Percentiles rank a stretch among this genome's conserved stretches.
Evolutionary conservation across 2,329 filamentous ascomycete species (phyloP).

Genomic region (Orbilia oligospora): DNA sequence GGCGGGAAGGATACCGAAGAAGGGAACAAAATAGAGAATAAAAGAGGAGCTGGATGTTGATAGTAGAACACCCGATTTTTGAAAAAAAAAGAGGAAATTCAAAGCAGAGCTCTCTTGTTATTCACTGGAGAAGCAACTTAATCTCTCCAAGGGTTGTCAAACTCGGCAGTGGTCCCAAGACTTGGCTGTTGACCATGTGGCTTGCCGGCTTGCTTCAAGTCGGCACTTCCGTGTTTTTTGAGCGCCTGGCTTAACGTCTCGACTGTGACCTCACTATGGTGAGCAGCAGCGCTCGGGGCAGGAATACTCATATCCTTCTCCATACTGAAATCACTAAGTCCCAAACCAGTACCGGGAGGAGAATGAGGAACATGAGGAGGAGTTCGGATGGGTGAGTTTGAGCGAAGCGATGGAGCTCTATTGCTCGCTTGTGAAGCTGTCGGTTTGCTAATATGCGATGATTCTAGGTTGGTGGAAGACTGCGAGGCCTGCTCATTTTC

Average conservation of each 20-base stretch:
- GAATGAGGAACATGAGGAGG: slow-evolving; percentile 58
- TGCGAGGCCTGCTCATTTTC: slow-evolving; percentile 76
- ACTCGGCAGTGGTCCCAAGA: slow-evolving; percentile 27
- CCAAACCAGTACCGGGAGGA: slow-evolving; percentile 50
- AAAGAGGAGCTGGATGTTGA: neutral
- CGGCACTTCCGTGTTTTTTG: slow-evolving; percentile 85
- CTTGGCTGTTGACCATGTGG: slow-evolving; percentile 26
- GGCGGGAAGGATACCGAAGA: neutral
- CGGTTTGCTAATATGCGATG: slow-evolving; percentile 51
- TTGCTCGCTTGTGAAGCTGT: slow-evolving; percentile 30
- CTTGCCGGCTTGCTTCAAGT: slow-evolving; percentile 70
- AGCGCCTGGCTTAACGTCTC: slow-evolving; percentile 95
- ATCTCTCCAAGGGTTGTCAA: slow-evolving; percentile 58
- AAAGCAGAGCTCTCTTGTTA: neutral
- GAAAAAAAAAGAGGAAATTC: too few species aligned
- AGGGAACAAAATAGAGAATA: neutral
- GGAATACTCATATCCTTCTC: slow-evolving; percentile 61
- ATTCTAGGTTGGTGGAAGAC: slow-evolving; percentile 66
- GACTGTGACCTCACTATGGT: slow-evolving; percentile 74
- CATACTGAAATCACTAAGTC: slow-evolving; percentile 58
- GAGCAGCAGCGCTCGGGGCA: slow-evolving; percentile 40
- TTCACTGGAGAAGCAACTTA: slow-evolving; percentile 11
- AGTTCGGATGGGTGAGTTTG: slow-evolving; percentile 60
- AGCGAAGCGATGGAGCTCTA: slow-evolving; percentile 59
- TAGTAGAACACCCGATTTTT: neutral